Evolutionary conservation across 2,329 filamentous ascomycete species (phyloP), one percentile per base, ranked within the genome.

Genomic region (Curvularia sp.): DNA sequence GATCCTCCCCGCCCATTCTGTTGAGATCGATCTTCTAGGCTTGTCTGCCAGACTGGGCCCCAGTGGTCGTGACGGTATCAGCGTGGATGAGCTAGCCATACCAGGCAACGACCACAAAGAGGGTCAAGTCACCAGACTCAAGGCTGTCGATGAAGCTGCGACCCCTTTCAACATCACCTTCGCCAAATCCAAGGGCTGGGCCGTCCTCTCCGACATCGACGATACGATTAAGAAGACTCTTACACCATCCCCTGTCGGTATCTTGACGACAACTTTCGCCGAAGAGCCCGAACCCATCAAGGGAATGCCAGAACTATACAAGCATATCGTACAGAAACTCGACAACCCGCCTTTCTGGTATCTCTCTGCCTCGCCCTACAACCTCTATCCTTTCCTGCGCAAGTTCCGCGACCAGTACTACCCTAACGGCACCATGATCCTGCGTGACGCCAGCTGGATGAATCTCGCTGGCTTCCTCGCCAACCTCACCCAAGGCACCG

Each of bases 141-240:
- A 71, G 35, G 74, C 72, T 1, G 56, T 76, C 62, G 64, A 72
- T 41, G 69, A 72, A 0, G 62, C 72, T 51, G 69, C 83, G 1
- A 81, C 83, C 12, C 79, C 86, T 41, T 88, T 90, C 83, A 85
- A 85, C 60, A 96, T 92, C 0, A 84, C 88, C 18, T 93, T 90
- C 70, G 90, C 91, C 0, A 88, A 86, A 18, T 86, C 89, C 0
- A 86, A 90, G 48, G 93, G 94, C 7, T 97, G 93, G 93, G 87
- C 86, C 12, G 80, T 98, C 12, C 88, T 97, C 63, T 94, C 90
- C 39, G 94, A 98, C 69, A 86, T 98, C 65, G 95, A 98, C 73
- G 94, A 98, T 77, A 97, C 93, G 0, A 96, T 98, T 81, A 97
- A 98, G 78, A 81, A 93, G 65, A 97, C 94, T 0, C 83, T 90